Percentiles rank a stretch among this genome's conserved stretches.
These are phyloP conservation scores for Kwoniella sp. DNA, from an alignment of 768 basidiomycete species.

Conservation along the genomic window DNA sequence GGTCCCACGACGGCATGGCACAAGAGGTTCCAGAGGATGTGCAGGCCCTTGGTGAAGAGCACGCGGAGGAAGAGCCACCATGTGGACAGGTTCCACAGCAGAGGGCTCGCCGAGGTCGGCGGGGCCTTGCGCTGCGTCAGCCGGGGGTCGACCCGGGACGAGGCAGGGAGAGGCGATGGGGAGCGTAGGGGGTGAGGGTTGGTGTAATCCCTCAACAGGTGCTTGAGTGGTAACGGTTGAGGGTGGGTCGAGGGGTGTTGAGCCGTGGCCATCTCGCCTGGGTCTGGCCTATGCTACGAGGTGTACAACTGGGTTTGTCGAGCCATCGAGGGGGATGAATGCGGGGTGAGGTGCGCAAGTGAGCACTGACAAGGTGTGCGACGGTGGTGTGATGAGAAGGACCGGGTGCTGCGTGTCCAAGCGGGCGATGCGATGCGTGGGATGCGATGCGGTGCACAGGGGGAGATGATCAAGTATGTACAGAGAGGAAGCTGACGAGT, in stretches of 20 bases:
- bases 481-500: too few species aligned
- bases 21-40: slow-evolving; percentile 54
- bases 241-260: neutral
- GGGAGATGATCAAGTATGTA: too few species aligned
- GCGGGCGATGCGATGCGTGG: too few species aligned
- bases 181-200: slow-evolving; percentile 39
- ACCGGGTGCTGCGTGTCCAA: too few species aligned
- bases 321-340: too few species aligned
- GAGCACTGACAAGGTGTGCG: too few species aligned
- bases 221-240: slow-evolving; percentile 19
- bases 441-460: too few species aligned
- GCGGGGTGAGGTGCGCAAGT: too few species aligned
- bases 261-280: neutral
- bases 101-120: slow-evolving; percentile 25
- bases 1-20: slow-evolving; percentile 81
- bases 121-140: slow-evolving; percentile 34
- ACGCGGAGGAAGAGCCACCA: slow-evolving; percentile 38
- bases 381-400: too few species aligned
- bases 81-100: slow-evolving; percentile 37
- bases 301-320: too few species aligned
- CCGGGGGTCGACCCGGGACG: slow-evolving; percentile 41
- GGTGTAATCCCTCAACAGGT: slow-evolving; percentile 30
- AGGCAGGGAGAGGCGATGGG: slow-evolving; percentile 42
- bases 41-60: slow-evolving; percentile 37
- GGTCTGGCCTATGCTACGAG: too few species aligned